These are phyloP conservation scores for Schizophyllum amplum DNA, from an alignment of 1,284 basidiomycete species.

Conservation along the genomic window DNA sequence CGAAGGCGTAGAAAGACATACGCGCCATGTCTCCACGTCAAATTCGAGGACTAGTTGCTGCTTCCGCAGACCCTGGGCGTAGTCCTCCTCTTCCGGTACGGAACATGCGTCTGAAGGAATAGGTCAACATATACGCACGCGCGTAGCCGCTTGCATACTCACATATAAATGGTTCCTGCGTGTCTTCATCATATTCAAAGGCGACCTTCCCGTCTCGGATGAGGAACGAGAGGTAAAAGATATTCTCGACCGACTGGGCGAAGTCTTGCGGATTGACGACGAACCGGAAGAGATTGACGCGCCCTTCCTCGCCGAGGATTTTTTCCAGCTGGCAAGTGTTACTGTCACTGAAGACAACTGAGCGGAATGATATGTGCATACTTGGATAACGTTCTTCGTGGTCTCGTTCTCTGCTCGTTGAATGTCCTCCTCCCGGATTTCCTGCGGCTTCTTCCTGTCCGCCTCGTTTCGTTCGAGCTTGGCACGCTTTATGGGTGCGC, in stretches of 20 bases:
- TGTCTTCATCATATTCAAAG: slow-evolving; percentile 49
- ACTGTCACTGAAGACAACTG: not conserved
- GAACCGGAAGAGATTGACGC: slow-evolving; percentile 75
- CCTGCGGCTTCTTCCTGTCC: slow-evolving; percentile 61
- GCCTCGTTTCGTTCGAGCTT: slow-evolving; percentile 69
- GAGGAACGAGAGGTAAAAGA: slow-evolving; percentile 89
- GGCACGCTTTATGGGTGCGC: slow-evolving; percentile 47
- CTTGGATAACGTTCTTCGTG: slow-evolving; percentile 65
- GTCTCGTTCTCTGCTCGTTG: slow-evolving; percentile 74
- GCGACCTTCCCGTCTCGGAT: slow-evolving; percentile 79
- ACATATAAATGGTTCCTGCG: slow-evolving; percentile 72
- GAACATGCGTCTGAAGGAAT: slow-evolving; percentile 46
- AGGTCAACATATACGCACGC: not conserved
- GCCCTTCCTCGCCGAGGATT: slow-evolving; percentile 39
- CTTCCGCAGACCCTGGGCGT: slow-evolving; percentile 55
- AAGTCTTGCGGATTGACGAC: slow-evolving; percentile 84
- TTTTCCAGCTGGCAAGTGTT: slow-evolving; percentile 41
- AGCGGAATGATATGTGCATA: slow-evolving; percentile 23
- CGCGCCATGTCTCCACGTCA: slow-evolving; percentile 77
- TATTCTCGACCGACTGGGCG: slow-evolving; percentile 87
- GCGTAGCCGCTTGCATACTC: slow-evolving; percentile 17
- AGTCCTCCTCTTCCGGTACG: slow-evolving; percentile 57
- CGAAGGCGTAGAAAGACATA: slow-evolving; percentile 22
- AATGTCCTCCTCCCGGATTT: slow-evolving; percentile 72
- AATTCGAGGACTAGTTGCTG: slow-evolving; percentile 83